These are phyloP conservation scores for Suhomyces panamericanus DNA, from an alignment of 1,139 yeast species.

Conservation along the genomic window DNA sequence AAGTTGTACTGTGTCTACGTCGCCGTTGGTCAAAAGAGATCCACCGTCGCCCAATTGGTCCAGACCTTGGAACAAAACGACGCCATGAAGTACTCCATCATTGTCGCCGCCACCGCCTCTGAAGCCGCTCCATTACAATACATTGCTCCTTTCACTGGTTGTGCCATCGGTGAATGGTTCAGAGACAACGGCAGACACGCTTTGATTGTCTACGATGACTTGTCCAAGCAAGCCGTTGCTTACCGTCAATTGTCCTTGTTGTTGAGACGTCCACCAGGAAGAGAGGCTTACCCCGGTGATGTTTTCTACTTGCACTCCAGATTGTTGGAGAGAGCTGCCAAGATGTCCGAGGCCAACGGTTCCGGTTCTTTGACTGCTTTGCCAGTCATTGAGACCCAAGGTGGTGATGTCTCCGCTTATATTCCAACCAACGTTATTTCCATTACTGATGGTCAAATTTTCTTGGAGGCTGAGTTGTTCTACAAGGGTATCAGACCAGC, in stretches of 20 bases:
- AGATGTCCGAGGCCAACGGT: constrained; percentile 88
- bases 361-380: constrained; percentile 95
- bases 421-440: constrained; percentile 97
- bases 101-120: constrained; percentile 99
- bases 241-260: constrained; percentile 98
- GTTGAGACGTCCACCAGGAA: constrained; percentile 97
- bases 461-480: constrained; percentile 99
- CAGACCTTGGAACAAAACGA: constrained; percentile 98
- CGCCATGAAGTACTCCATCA: constrained; percentile 95
- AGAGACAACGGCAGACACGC: constrained; percentile 99
- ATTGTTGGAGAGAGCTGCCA: constrained; percentile 95
- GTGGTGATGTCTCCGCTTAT: constrained; percentile 99
- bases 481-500: constrained; percentile 99
- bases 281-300: constrained; percentile 98
- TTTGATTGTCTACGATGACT: constrained; percentile 94
- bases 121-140: constrained; percentile 99
- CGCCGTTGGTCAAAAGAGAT: constrained; percentile 99
- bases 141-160: constrained; percentile 99
- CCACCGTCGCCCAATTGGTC: constrained; percentile 99
- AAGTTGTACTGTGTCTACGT: constrained; percentile 99
- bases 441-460: constrained; percentile 96
- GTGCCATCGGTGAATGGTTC: constrained; percentile 99
- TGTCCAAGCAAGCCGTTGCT: constrained; percentile 99
- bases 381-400: constrained; percentile 97
- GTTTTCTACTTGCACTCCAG: constrained; percentile 96